Base-by-base conservation (phyloP, 2,329 filamentous ascomycete genomes). In the Aspergillus arachidicola region DNA sequence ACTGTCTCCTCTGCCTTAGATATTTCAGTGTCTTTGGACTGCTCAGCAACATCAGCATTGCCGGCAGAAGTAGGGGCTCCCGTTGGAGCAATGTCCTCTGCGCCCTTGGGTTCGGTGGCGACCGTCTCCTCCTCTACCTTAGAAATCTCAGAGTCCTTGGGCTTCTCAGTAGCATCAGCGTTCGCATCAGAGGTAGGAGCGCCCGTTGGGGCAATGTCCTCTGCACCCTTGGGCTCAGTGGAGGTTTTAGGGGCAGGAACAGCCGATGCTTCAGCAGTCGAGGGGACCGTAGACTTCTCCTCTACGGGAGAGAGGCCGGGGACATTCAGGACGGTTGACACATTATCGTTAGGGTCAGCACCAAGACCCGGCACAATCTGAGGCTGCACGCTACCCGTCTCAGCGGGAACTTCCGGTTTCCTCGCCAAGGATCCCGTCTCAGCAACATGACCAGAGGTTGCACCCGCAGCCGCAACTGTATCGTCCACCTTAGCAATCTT, bases 401-500 rank as follows among this genome's bases (percentile, higher is more conserved):
- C 60, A 3, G 61, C 51, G 26, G 55, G n/a, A n/a, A 53, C 58
- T 16, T 50, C 50, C 21, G 51, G 30, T 16, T 55, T 57, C 16
- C 45, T 62, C 12, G 57, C 38, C 14, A 32, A 26, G 14, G 62
- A 51, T 28, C 60, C 62, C 57, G 63, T 66, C 48, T 48, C 46
- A 34, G 51, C 38, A 14, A 53, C 50, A 26, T 57, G 43, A 38
- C 57, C 57, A 12, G 50, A 45, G 12, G 58, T 60, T 12, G 57
- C 28, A 45, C 62, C 56, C n/a, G 61, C 32, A 36, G 43, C 59
- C 11, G 57, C 34, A 4, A 54, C 63, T 4, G 55, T 58, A 23
- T 68, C 74, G 26, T 76, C 74, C 1, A 75, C 73, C 64, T 76
- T 76, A 66, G 71, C 61, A 26, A 77, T 76, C 69, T 78, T 78